Evolutionary conservation across 768 basidiomycete genomes (phyloP), one percentile per base, ranked within the genome.

Genomic region (Mycena haematopus): DNA sequence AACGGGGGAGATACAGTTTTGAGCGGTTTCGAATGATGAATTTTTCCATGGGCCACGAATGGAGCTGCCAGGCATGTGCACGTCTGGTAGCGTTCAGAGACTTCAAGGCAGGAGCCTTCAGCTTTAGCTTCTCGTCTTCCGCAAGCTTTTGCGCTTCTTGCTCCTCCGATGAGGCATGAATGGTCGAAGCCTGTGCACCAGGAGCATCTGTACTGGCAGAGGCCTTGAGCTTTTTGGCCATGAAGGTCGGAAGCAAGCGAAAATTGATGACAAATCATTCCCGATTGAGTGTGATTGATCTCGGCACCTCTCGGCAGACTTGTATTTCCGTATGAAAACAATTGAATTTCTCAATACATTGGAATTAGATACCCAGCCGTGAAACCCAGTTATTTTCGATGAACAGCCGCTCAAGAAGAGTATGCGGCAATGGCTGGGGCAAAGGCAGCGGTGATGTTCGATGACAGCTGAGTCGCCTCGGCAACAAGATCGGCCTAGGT

Each of bases 31-130:
- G 70, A 21, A 75, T 67, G 21, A 74, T 42, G 40, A 72, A 67
- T 61, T 77, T 78, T 27, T 76, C 75, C 24, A 75, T 69, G 9
- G 80, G 79, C 78, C 77, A 79, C 49, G 76, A 73, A 51, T 76
- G 75, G 11, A 80, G 68, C 51, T 72, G 69, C 79, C 78, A 80
- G 9, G 79, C 78, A 21, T 68, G 68, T 15, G 78, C 79, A 51
- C 77, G 72, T 9, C 73, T 70, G 45, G 64, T 56, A 17, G 72
- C 75, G 0, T 71, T 67, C 24, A 77, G 61, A 4, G 71, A 60
- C 44, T 78, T 74, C 21, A 72, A 60, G 0, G 77, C 71, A 19
- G 65, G 69, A 46, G 69, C 70, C 51, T 71, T 72, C 25, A 64
- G 59, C 52, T 69, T 72, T 22, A 69, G 61, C 15, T 45, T 44